A percentile compares a stretch with the other conserved stretches of the same genome.
Evolutionary conservation across 2,329 filamentous ascomycete species (phyloP).

Genomic region (Botryotinia convoluta): DNA sequence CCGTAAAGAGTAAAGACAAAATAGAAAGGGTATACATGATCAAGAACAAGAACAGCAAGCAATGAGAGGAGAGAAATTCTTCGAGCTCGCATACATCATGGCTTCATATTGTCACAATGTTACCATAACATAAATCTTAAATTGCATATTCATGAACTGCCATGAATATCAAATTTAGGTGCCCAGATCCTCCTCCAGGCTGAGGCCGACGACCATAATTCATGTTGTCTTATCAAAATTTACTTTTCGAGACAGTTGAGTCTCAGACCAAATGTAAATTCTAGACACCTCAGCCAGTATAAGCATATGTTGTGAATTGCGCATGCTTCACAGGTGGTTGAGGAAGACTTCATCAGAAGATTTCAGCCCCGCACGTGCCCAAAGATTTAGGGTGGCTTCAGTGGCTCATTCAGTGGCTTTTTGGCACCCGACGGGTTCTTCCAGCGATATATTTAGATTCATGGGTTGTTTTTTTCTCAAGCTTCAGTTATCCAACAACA

Average conservation of each 20-base stretch:
- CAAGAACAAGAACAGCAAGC: neutral
- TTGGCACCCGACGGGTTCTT: neutral
- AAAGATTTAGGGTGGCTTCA: neutral
- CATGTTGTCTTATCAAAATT: neutral
- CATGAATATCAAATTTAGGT: neutral
- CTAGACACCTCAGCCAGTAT: neutral
- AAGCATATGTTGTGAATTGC: neutral
- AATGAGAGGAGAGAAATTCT: neutral
- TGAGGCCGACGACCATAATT: neutral
- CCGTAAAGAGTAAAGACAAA: neutral
- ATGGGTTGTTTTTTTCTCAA: neutral
- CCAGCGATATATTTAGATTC: conserved; percentile 1
- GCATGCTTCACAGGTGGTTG: neutral
- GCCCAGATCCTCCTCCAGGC: neutral
- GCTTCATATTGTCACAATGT: neutral
- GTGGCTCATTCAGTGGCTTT: conserved; percentile 1
- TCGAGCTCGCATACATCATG: neutral
- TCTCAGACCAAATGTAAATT: neutral
- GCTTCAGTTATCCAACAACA: neutral
- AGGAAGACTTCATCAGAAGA: neutral
- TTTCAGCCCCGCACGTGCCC: conserved; percentile 5
- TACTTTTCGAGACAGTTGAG: neutral
- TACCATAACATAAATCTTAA: neutral
- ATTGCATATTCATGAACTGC: neutral
- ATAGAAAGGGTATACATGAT: conserved; percentile 6